Evolutionary conservation across 1,284 basidiomycete genomes (phyloP), one percentile per base, ranked within the genome.

Genomic region (Fomitopsis schrenkii): DNA sequence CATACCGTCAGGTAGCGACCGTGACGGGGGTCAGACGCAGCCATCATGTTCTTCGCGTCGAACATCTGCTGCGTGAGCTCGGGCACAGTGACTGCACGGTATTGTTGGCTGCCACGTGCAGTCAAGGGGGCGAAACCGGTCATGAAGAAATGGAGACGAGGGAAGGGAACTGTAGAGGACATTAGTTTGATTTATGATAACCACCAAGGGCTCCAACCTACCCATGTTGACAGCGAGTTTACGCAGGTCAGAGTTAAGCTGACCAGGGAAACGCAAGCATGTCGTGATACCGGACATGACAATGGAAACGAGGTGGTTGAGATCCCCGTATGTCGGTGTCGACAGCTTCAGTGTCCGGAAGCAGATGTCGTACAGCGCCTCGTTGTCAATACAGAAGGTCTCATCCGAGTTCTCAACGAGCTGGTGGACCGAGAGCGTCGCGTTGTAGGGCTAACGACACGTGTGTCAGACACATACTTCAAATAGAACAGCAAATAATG

Each of bases 181-280:
- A n/a, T 28, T 19, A 36, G 35, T 35, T 4, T 59, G 17, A 46
- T 28, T 5, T 6, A 45, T 45, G 7, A 45, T 19, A 15, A 30
- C 42, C 8, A 53, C 19, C 8, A 42, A 15, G 5, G 17, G 4
- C 2, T 9, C 46, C 7, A 19, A 80, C 86, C 48, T 73, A 91
- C 91, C 94, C 95, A 98, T 95, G 90, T 98, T 98, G 76, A 98
- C 96, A 66, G 95, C 96, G 67, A 98, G 83, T 81, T 98, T 98
- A 75, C 95, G 85, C 59, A 98, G 84, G 75, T 98, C 96, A 59
- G 96, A 98, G 87, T 98, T 98, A 72, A 98, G 88, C 78, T 97
- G 95, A 83, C 96, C 97, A 73, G 96, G 96, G 94, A 99, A 98
- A 63, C 94, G 94, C 77, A 97, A 80, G 76, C 91, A 95, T 64